Percentiles rank a stretch among this genome's conserved stretches.
Evolutionary conservation across 495 filamentous ascomycete genomes (phyloP).

Genomic region (Jackrogersella minutella): DNA sequence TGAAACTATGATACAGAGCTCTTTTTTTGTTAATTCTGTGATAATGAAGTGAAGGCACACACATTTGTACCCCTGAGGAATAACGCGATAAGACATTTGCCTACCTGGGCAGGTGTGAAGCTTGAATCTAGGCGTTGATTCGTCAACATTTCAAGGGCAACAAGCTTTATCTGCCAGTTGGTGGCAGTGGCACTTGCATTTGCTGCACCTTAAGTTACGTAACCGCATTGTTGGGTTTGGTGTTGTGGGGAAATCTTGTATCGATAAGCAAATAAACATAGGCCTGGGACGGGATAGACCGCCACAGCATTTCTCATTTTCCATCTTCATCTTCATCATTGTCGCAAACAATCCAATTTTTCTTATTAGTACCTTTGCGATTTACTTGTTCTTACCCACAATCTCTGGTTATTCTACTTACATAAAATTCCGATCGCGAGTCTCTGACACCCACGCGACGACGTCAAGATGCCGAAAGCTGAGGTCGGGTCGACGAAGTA

Average conservation of each 20-base stretch:
- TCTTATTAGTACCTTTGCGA: neutral
- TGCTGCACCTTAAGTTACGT: too few relatives aligned
- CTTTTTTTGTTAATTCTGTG: neutral
- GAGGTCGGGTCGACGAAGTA: constrained; percentile 89
- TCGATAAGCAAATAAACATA: constrained; percentile 16
- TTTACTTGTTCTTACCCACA: too few relatives aligned
- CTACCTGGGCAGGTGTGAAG: constrained; percentile 12
- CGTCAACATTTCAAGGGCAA: neutral
- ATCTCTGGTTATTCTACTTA: neutral
- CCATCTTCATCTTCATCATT: constrained; percentile 4
- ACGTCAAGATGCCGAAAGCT: constrained; percentile 83
- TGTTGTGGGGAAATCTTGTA: neutral
- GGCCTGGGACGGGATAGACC: neutral
- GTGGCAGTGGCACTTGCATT: neutral
- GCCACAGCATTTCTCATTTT: constrained; percentile 10
- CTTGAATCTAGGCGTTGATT: constrained; percentile 14
- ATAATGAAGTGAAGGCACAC: neutral
- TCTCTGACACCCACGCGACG: neutral
- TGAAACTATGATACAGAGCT: neutral
- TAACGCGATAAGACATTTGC: constrained; percentile 7
- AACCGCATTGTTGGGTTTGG: too few relatives aligned
- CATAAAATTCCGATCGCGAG: neutral
- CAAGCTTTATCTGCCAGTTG: neutral
- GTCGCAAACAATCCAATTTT: constrained; percentile 15
- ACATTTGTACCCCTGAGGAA: neutral